Evolutionary conservation across 768 basidiomycete species (phyloP).

Genomic region (Boletus insuetus): DNA sequence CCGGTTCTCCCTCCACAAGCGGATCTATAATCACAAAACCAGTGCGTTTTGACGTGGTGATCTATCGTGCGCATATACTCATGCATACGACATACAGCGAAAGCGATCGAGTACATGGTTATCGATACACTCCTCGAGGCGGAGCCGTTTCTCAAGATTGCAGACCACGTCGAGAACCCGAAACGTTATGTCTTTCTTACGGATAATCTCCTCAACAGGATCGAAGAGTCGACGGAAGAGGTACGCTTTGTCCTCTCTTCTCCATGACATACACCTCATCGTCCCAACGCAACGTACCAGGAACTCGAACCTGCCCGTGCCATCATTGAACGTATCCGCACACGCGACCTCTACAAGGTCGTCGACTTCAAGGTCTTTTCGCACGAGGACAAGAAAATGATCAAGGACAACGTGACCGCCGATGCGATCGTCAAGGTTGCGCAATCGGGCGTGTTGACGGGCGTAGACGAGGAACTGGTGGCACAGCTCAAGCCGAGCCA

Average conservation of each 20-base stretch:
- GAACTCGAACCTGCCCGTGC: slow-evolving; percentile 54
- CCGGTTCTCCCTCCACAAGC: slow-evolving; percentile 79
- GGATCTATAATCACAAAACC: slow-evolving; percentile 80
- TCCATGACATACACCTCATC: too few relatives aligned
- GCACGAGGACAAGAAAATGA: slow-evolving; percentile 28
- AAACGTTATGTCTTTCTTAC: slow-evolving; percentile 62
- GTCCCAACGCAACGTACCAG: slow-evolving; percentile 34
- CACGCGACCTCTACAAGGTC: slow-evolving; percentile 63
- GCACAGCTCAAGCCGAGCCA: slow-evolving; percentile 42
- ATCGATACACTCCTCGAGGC: slow-evolving; percentile 72
- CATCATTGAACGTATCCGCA: slow-evolving; percentile 60
- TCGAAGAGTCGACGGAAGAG: slow-evolving; percentile 49
- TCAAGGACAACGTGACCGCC: slow-evolving; percentile 34
- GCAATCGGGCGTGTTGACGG: slow-evolving; percentile 22
- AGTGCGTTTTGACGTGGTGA: slow-evolving; percentile 16
- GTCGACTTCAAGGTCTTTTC: slow-evolving; percentile 63
- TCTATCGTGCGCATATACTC: background rate
- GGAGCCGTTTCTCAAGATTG: slow-evolving; percentile 61
- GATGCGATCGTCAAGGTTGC: slow-evolving; percentile 45
- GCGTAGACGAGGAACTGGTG: slow-evolving; percentile 30
- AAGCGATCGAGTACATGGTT: slow-evolving; percentile 83
- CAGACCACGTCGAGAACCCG: slow-evolving; percentile 53
- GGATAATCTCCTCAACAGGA: slow-evolving; percentile 60
- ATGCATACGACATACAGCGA: slow-evolving; percentile 41
- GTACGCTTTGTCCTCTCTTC: background rate